phyloP scores from a whole-genome alignment of 129 eudicot species.

The Ambrosia trifida region DNA sequence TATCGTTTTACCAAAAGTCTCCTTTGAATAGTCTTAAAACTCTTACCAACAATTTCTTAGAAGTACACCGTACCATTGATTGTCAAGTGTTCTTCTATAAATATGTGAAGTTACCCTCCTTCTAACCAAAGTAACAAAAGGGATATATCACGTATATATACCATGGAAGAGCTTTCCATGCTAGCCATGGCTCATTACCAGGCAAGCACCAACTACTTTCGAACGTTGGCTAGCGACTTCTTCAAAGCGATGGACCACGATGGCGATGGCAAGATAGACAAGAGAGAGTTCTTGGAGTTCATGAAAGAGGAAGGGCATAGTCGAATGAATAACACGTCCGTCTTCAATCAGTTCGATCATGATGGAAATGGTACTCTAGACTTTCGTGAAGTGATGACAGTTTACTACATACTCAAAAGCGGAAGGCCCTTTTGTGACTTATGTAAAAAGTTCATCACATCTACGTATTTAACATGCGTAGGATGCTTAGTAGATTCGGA shows the following conservation, averaged over 20 bases:
- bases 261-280: slow-evolving; percentile 34
- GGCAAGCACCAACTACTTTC: slow-evolving; percentile 28
- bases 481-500: slow-evolving; percentile 36
- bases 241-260: slow-evolving; percentile 47
- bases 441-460: slow-evolving; percentile 39
- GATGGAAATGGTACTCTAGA: slow-evolving; percentile 40
- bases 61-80: no score
- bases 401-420: slow-evolving; percentile 50
- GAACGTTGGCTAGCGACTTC: slow-evolving; percentile 31
- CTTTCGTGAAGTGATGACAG: slow-evolving; percentile 45
- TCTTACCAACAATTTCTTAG: no score
- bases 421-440: slow-evolving; percentile 53
- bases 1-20: no score
- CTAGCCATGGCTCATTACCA: slow-evolving; percentile 46
- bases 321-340: slow-evolving; percentile 5
- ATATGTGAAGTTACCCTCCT: neutral
- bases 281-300: slow-evolving; percentile 39
- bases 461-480: slow-evolving; percentile 37
- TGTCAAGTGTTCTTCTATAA: neutral
- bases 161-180: slow-evolving; percentile 40
- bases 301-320: slow-evolving; percentile 45
- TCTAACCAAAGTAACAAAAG: neutral
- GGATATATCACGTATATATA: neutral
- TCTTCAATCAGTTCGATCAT: slow-evolving; percentile 41
- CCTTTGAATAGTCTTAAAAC: no score